Conservation (phyloP, 352 stramenopile genomes). For the Pythium vanterpoolii region DNA sequence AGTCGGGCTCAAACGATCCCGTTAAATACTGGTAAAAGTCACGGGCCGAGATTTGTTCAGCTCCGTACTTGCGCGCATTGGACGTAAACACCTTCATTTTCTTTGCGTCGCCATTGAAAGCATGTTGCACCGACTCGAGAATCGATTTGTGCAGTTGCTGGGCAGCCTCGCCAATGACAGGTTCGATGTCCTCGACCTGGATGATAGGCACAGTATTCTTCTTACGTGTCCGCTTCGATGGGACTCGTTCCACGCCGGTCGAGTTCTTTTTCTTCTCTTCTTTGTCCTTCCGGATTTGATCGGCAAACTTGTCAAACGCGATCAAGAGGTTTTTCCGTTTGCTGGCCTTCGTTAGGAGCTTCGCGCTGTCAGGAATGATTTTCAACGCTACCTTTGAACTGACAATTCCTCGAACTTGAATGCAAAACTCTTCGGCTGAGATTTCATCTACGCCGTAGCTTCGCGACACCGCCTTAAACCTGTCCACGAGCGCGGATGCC, state of each 20-base stretch:
- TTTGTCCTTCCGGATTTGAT: conserved; percentile 71
- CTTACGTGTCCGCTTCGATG: conserved; percentile 33
- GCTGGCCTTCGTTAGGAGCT: conserved; percentile 49
- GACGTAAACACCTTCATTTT: conserved; percentile 87
- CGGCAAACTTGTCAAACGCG: conserved; percentile 61
- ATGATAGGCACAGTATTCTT: conserved; percentile 42
- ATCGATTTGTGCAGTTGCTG: conserved; percentile 83
- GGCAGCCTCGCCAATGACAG: conserved; percentile 78
- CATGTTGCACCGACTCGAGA: conserved; percentile 66
- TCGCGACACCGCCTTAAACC: conserved; percentile 58
- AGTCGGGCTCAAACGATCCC: conserved; percentile 83
- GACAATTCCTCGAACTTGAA: conserved; percentile 59
- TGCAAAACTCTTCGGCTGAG: conserved; percentile 68
- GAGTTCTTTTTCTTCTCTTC: conserved; percentile 63
- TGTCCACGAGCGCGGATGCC: conserved; percentile 39
- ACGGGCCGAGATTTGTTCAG: conserved; percentile 79
- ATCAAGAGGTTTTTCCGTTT: conserved; percentile 55
- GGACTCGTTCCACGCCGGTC: conserved; percentile 27
- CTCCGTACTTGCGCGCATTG: conserved; percentile 82
- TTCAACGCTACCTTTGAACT: conserved; percentile 70
- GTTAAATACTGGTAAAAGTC: conserved; percentile 91
- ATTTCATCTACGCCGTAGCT: conserved; percentile 66
- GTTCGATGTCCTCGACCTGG: conserved; percentile 75
- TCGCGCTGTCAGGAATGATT: conserved; percentile 72
- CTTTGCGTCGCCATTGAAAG: conserved; percentile 71